Percentiles rank a stretch among this genome's conserved stretches.
Evolutionary conservation across 768 basidiomycete species (phyloP).

Genomic region (Coprinellus micaceus): DNA sequence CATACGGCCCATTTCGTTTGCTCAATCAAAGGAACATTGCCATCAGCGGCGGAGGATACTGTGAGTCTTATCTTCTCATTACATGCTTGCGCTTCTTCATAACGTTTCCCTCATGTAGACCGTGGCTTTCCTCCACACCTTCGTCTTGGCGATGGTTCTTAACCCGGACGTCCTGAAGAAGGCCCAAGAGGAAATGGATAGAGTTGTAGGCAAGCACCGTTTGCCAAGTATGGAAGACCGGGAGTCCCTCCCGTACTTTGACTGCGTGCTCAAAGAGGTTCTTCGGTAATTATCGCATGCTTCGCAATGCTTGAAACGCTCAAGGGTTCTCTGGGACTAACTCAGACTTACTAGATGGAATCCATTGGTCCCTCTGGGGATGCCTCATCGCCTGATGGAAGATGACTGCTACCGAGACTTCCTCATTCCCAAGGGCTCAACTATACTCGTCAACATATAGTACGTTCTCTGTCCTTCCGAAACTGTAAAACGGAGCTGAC

Average conservation of each 20-base stretch:
- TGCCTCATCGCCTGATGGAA: conserved; percentile 50
- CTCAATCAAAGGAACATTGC: not conserved
- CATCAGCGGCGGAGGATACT: conserved; percentile 39
- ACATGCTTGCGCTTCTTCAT: no score
- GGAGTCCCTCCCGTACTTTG: conserved; percentile 43
- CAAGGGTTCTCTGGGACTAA: not conserved
- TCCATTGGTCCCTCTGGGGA: conserved; percentile 45
- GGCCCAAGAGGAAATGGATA: conserved; percentile 51
- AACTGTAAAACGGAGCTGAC: no score
- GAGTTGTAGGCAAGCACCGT: conserved; percentile 38
- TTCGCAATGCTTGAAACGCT: not conserved
- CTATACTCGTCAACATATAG: conserved; percentile 42
- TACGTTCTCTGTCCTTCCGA: conserved; percentile 23
- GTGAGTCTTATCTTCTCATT: conserved; percentile 21
- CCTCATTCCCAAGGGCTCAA: conserved; percentile 43
- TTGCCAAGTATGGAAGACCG: conserved; percentile 46
- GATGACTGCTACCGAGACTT: conserved; percentile 48
- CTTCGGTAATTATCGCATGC: conserved; percentile 34
- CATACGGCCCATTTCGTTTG: not conserved
- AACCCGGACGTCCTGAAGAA: conserved; percentile 47
- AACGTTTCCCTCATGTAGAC: conserved; percentile 45
- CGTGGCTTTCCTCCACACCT: conserved; percentile 43
- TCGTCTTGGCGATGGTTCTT: conserved; percentile 52
- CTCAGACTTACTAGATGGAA: conserved; percentile 36
- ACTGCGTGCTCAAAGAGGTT: conserved; percentile 45